Conservation (phyloP, 2,329 filamentous ascomycete genomes). For the Fusarium sp. region DNA sequence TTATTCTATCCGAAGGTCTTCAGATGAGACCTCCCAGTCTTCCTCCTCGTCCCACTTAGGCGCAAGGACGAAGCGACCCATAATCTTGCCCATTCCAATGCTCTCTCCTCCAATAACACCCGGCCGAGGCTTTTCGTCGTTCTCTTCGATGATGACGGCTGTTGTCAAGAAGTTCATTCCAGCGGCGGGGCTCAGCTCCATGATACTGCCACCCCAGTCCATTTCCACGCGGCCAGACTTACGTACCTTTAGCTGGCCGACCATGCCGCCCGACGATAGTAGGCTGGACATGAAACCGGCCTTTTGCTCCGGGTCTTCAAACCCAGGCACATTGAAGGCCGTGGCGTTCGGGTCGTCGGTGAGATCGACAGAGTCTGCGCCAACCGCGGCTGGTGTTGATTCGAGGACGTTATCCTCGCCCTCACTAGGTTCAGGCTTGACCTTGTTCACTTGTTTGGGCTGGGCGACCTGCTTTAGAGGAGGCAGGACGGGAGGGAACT, state of each 20-base stretch:
- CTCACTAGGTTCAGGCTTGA: constrained; percentile 61
- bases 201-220: constrained; percentile 70
- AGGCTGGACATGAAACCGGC: constrained; percentile 56
- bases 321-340: constrained; percentile 25
- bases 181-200: constrained; percentile 66
- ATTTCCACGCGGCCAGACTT: constrained; percentile 73
- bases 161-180: constrained; percentile 70
- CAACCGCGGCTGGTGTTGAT: constrained; percentile 44
- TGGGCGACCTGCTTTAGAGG: constrained; percentile 59
- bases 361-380: constrained; percentile 57
- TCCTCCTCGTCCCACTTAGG: constrained; percentile 70
- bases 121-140: constrained; percentile 63
- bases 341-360: constrained; percentile 54
- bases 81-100: constrained; percentile 73
- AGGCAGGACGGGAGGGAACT: constrained; percentile 73
- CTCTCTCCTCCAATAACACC: constrained; percentile 63
- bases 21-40: constrained; percentile 64
- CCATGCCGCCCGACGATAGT: constrained; percentile 66
- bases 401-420: constrained; percentile 57
- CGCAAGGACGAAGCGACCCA: constrained; percentile 72
- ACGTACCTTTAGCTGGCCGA: constrained; percentile 71
- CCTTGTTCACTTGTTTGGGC: constrained; percentile 45
- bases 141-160: constrained; percentile 70
- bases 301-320: constrained; percentile 53
- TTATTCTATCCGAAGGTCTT: constrained; percentile 50